These are phyloP conservation scores for Fusarium luffae DNA, from an alignment of 2,329 filamentous ascomycete genomes.

Conservation along the genomic window DNA sequence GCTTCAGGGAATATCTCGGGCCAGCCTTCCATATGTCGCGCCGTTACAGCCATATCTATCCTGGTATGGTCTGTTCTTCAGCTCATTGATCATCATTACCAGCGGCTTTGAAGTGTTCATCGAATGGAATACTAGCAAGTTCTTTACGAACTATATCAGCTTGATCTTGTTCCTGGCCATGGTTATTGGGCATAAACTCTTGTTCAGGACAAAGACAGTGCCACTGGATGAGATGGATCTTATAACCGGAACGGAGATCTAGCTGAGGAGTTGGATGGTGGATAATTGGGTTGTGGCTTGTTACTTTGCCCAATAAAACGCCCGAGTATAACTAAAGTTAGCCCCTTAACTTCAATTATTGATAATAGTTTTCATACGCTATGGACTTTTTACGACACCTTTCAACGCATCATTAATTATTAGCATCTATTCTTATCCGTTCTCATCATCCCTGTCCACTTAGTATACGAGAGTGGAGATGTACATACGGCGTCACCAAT, in stretches of 20 bases:
- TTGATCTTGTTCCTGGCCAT: conserved; percentile 33
- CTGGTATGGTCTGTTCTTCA: conserved; percentile 34
- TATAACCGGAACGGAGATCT: conserved; percentile 6
- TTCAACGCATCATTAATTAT: neutral
- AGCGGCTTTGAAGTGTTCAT: conserved; percentile 38
- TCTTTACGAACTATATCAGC: conserved; percentile 38
- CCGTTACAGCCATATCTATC: conserved; percentile 69
- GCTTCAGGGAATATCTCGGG: conserved; percentile 57
- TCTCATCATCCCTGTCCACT: neutral
- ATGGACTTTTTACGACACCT: neutral
- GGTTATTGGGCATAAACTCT: conserved; percentile 34
- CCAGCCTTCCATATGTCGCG: conserved; percentile 62
- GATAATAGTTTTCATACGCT: neutral
- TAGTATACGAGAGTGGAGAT: neutral
- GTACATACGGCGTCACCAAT: conserved; percentile 3
- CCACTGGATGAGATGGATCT: conserved; percentile 18
- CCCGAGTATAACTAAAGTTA: neutral
- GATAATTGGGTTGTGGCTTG: neutral
- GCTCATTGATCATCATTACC: conserved; percentile 29
- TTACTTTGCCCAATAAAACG: neutral
- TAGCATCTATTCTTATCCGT: neutral
- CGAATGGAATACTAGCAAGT: conserved; percentile 28
- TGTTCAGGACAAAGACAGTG: conserved; percentile 27
- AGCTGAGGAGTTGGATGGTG: neutral
- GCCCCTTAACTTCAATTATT: neutral